Evolutionary conservation across 345 rosid species (phyloP), one percentile per base, ranked within the genome.

Genomic region (Punica granatum): DNA sequence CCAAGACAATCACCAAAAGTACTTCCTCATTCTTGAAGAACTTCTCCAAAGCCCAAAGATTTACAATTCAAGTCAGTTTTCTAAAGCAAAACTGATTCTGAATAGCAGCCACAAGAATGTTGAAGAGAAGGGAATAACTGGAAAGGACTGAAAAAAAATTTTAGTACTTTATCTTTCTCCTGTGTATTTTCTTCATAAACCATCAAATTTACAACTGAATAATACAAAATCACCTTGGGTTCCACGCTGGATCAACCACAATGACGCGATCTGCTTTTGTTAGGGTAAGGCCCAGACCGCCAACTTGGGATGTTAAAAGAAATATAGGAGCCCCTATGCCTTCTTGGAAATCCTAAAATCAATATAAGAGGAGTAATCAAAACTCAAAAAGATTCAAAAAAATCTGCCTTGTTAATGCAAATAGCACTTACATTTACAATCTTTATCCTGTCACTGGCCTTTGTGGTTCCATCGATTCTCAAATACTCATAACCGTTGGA

Each of bases 211-310:
- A 41, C 11, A n/a, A 23, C 56, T 43, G 35, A 14, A 58, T 46
- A 71, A 42, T 41, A 9, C n/a, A 32, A 15, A 32, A 51, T 39
- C 67, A 92, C 98, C 98, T 92, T 33, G 98, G 98, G 66, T 92
- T 92, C 98, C 98, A 92, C 63, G 98, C 98, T 74, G 98, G 97
- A 80, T 92, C 98, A 51, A 90, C 96, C 67, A 88, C 98, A 78
- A 92, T 94, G 48, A 94, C 99, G 43, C 96, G 99, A 68, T 94
- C 99, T 35, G 99, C 99, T 75, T 85, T 89, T 49, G 97, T 94
- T 59, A 94, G 90, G 23, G 99, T 94, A 59, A 94, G 99, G 74
- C 99, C 99, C 28, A 94, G 92, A 69, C 99, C 99, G 61, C 99
- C 99, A 73, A 94, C 99, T 84, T 91, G 98, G 67, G 99, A 88